phyloP scores from a whole-genome alignment of 805 yeast genomes.

The Blastobotrys peoriensis region DNA sequence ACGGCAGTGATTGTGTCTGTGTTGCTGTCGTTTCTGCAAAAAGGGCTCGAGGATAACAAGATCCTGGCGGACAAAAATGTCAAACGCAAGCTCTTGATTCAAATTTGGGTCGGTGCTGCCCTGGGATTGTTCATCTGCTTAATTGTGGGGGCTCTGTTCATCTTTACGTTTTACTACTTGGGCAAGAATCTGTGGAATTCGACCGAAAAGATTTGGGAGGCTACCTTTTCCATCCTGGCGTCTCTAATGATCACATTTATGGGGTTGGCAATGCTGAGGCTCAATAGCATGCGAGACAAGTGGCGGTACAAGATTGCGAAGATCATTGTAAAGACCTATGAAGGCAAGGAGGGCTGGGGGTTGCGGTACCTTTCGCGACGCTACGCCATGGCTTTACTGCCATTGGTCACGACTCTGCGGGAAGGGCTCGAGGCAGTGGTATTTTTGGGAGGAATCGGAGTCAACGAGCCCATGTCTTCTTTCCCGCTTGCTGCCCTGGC shows the following conservation, averaged over 20 bases:
- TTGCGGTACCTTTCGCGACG: slow-evolving; percentile 31
- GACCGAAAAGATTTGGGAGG: slow-evolving; percentile 89
- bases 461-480: slow-evolving; percentile 59
- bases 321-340: slow-evolving; percentile 27
- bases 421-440: slow-evolving; percentile 92
- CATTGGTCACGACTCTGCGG: slow-evolving; percentile 78
- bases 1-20: slow-evolving; percentile 85
- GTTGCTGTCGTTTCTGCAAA: slow-evolving; percentile 76
- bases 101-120: slow-evolving; percentile 78
- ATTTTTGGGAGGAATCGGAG: slow-evolving; percentile 83
- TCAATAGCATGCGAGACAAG: slow-evolving; percentile 75
- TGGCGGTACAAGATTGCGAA: slow-evolving; percentile 62
- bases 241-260: slow-evolving; percentile 73
- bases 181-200: slow-evolving; percentile 84
- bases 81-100: slow-evolving; percentile 49
- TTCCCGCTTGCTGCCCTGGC: slow-evolving; percentile 56
- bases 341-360: slow-evolving; percentile 19
- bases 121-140: slow-evolving; percentile 66
- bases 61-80: slow-evolving; percentile 15
- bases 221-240: slow-evolving; percentile 70
- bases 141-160: slow-evolving; percentile 65
- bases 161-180: slow-evolving; percentile 61
- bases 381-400: slow-evolving; percentile 69
- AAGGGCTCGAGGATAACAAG: slow-evolving; percentile 44
- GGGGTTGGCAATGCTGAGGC: slow-evolving; percentile 78